Base-by-base conservation (phyloP, 2,329 filamentous ascomycete genomes). In the Nothomitra cinnamomea region DNA sequence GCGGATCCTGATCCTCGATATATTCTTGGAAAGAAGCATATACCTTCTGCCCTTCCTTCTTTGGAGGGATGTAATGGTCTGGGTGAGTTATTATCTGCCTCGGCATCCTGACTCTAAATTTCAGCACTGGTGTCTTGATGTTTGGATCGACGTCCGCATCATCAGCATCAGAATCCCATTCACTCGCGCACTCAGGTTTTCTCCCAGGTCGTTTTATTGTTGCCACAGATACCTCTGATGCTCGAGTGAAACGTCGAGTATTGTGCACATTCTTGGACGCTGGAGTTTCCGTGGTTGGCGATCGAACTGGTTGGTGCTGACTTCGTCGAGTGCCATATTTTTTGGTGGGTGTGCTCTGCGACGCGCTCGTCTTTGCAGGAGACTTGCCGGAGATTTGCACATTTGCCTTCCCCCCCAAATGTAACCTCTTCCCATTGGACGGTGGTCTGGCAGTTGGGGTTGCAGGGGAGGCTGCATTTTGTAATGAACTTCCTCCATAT, bases 11-110 rank as follows among this genome's bases (percentile, higher is more conserved):
- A 43, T 69, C 66, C 54, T 74, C 68, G n/a, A 78, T 58, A 85
- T 87, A 77, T 76, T 85, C 69, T 76, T 78, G 64, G 59, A 79
- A 76, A 0, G 75, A 74, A n/a, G 65, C 57, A 58, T 70, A 71
- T 19, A 24, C 28, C 10, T 32, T 32, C 28, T 32, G 28, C 5
- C 28, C 28, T 32, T 32, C 28, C 58, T 71, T 71, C 38, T 67
- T 68, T 40, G 65, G 62, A 8, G 67, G 63, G 17, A 73, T 61
- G 48, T 71, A 65, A 57, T 79, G 73, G 24, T 68, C 68, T 13
- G 76, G 76, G 58, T 78, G 73, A 22, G 73, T 70, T 52, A 74
- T 67, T 5, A 69, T 67, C 25, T 73, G 66, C 25, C 70, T 67
- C 17, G 74, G 74, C 60, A 72, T 73, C 56, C 70, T 71, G 22